phyloP scores from a whole-genome alignment of 495 filamentous ascomycete species.

The Chaetomium fimeti region DNA sequence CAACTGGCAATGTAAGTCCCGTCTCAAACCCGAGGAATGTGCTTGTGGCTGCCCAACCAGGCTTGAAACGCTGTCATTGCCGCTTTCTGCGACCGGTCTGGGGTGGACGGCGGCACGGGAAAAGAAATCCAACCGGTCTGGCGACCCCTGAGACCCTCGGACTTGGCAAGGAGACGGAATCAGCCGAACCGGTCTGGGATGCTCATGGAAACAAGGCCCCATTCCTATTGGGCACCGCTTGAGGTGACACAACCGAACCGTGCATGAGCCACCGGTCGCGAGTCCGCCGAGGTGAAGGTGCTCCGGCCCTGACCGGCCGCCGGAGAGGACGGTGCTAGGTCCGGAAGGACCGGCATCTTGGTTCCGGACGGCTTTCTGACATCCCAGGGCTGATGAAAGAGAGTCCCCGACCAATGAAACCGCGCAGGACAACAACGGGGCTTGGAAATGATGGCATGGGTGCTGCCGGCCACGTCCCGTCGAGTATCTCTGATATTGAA shows the following conservation, averaged over 20 bases:
- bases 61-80: neutral
- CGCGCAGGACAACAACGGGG: neutral
- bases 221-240: neutral
- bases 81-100: slow-evolving; percentile 9
- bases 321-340: neutral
- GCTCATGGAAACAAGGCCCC: neutral
- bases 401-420: neutral
- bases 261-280: slow-evolving; percentile 9
- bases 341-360: neutral
- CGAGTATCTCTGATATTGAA: neutral
- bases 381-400: too few relatives aligned
- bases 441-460: neutral
- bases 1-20: neutral
- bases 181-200: slow-evolving; percentile 7
- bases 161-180: neutral
- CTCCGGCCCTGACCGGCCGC: neutral
- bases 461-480: neutral
- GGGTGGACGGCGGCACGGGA: neutral
- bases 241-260: neutral
- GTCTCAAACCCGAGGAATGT: neutral
- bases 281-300: neutral
- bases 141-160: neutral
- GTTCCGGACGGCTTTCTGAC: neutral
- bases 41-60: neutral
- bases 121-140: neutral